Base-by-base conservation (phyloP, 2,329 filamentous ascomycete genomes). In the Aspergillus viridinutans region DNA sequence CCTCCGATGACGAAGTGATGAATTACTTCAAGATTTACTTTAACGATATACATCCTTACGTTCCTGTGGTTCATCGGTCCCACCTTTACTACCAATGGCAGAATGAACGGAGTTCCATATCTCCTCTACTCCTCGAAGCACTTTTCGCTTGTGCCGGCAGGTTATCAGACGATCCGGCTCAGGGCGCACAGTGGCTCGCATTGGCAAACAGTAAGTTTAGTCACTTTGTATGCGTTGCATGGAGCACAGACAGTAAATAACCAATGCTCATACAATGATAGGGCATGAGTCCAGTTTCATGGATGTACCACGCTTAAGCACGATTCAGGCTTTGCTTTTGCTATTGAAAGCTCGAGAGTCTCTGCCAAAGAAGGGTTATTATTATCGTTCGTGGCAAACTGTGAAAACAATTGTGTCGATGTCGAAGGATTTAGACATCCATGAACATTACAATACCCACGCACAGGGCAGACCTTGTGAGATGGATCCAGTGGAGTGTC, bases 311-410 rank as follows among this genome's bases (percentile, higher is more conserved):
- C 84, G 93, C 51, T 70, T 97, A 49, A 97, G 91, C 74, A 97
- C 94, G 0, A 86, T 97, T 9, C 93, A 97, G 75, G 93, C 92
- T 3, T 80, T 96, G 59, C 77, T 97, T 48, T 87, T 97, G 48
- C 81, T 97, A 20, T 78, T 97, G 47, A 97, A 97, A 73, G 94
- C 93, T 1, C 85, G 92, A 61, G 93, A 97, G 73, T 89, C 90
- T n/a, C 86, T 89, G 8, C 92, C 93, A 0, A 96, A 96, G 70
- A 86, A 90, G 58, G 94, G 94, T 1, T 97, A 97, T 71, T 97
- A 94, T 73, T 97, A 94, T 75, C 87, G 93, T 40, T 97, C 94
- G 0, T 97, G 94, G 93, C 96, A 97, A 85, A 90, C 90, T 4
- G 86, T 96, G 21, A 93, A 96, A 53, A 90, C 92, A 59, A 91